Evolutionary conservation across 2,329 filamentous ascomycete species (phyloP).

Genomic region (Penicillium sumatraense): DNA sequence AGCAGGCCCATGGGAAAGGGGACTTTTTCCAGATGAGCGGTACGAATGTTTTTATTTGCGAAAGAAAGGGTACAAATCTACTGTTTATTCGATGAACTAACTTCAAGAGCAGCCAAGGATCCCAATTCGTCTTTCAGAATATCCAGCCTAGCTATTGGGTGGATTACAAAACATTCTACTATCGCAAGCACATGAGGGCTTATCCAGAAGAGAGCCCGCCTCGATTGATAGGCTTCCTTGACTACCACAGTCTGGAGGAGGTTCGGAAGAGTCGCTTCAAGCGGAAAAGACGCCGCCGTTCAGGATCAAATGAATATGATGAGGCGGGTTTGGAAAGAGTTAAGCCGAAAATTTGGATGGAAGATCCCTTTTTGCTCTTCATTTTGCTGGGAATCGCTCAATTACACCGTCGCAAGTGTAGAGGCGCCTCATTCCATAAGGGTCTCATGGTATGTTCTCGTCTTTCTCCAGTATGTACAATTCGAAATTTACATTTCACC

Average conservation of each 20-base stretch:
- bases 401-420: background rate
- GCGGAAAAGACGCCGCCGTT: too few species aligned
- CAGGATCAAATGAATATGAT: background rate
- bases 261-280: background rate
- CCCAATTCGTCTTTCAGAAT: background rate
- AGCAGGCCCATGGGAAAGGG: background rate
- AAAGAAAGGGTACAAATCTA: too few species aligned
- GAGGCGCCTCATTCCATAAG: background rate
- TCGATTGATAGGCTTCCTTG: background rate
- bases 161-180: background rate
- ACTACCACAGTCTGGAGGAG: slow-evolving; percentile 1
- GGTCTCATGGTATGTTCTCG: background rate
- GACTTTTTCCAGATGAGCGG: background rate
- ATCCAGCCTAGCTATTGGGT: background rate
- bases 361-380: background rate
- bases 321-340: background rate
- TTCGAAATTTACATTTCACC: background rate
- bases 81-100: background rate
- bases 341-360: background rate
- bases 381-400: background rate
- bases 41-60: background rate
- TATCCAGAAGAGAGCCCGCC: background rate
- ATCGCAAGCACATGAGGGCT: background rate
- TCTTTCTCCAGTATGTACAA: background rate
- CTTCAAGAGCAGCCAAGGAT: background rate